These are phyloP conservation scores for Citeromyces nyonsensis DNA, from an alignment of 805 yeast genomes.

Conservation along the genomic window DNA sequence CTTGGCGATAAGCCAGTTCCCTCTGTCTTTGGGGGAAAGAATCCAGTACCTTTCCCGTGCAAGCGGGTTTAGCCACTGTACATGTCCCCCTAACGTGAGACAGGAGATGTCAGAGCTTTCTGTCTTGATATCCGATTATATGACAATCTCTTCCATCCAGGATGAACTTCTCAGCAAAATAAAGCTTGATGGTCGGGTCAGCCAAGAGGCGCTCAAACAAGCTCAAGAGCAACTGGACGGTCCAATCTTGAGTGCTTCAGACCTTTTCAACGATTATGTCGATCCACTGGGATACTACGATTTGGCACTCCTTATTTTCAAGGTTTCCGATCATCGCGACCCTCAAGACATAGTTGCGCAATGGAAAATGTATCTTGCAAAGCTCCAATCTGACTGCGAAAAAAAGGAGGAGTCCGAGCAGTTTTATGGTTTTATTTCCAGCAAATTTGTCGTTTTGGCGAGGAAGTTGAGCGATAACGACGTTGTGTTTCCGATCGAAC, in stretches of 20 bases:
- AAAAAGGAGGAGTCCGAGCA: conserved; percentile 13
- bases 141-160: conserved; percentile 80
- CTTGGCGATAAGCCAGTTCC: conserved; percentile 61
- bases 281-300: conserved; percentile 82
- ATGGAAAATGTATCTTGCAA: conserved; percentile 64
- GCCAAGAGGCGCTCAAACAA: conserved; percentile 28
- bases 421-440: conserved; percentile 19
- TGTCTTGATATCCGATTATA: conserved; percentile 56
- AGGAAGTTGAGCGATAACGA: conserved; percentile 52
- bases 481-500: conserved; percentile 65
- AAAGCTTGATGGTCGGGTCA: conserved; percentile 32
- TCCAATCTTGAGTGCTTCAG: conserved; percentile 56
- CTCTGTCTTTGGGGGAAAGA: conserved; percentile 52
- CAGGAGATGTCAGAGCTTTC: conserved; percentile 65
- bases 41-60: conserved; percentile 86
- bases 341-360: conserved; percentile 67
- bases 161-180: conserved; percentile 41
- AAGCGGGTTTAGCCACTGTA: conserved; percentile 81
- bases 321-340: conserved; percentile 74
- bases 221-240: conserved; percentile 42
- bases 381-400: conserved; percentile 19
- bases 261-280: conserved; percentile 72
- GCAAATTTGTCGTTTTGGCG: conserved; percentile 31
- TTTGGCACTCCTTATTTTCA: conserved; percentile 62
- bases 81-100: conserved; percentile 59